These are phyloP conservation scores for Waltiozyma sp. DNA, from an alignment of 1,139 yeast species.

Conservation along the genomic window DNA sequence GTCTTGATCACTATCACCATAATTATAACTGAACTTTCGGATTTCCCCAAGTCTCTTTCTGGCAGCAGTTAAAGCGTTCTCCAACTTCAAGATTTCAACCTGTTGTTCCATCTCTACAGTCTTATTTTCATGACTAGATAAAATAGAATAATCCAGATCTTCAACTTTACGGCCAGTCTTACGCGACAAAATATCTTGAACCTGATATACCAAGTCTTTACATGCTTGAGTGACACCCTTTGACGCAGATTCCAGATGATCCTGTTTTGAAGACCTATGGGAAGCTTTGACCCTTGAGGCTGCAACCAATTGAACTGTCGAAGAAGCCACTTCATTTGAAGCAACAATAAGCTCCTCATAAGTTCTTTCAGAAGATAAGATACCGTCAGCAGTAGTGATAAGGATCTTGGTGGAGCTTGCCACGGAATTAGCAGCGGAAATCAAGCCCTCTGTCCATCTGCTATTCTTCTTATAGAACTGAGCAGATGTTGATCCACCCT, in stretches of 20 bases:
- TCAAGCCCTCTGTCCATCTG: slow-evolving; percentile 90
- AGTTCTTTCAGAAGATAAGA: slow-evolving; percentile 47
- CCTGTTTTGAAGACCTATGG: slow-evolving; percentile 69
- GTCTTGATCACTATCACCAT: slow-evolving; percentile 18
- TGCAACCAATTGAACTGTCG: slow-evolving; percentile 88
- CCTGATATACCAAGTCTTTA: slow-evolving; percentile 57
- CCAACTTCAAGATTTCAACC: slow-evolving; percentile 77
- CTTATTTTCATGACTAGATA: slow-evolving; percentile 74
- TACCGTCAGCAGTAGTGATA: slow-evolving; percentile 82
- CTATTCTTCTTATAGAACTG: slow-evolving; percentile 82
- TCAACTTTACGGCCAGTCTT: slow-evolving; percentile 23
- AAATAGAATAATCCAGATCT: slow-evolving; percentile 54
- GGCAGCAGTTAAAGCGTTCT: slow-evolving; percentile 59
- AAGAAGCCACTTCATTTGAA: slow-evolving; percentile 85
- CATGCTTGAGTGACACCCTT: slow-evolving; percentile 67
- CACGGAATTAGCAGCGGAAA: slow-evolving; percentile 84
- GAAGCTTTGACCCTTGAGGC: slow-evolving; percentile 85
- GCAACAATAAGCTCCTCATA: slow-evolving; percentile 86
- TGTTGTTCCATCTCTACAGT: slow-evolving; percentile 91
- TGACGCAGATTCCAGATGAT: slow-evolving; percentile 58
- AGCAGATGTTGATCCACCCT: slow-evolving; percentile 55
- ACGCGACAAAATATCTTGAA: slow-evolving; percentile 45
- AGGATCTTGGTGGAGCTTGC: slow-evolving; percentile 75
- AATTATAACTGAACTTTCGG: slow-evolving; percentile 39
- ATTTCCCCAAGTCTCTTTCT: slow-evolving; percentile 80